Evolutionary conservation across 352 stramenopile genomes (phyloP), one percentile per base, ranked within the genome.

Genomic region (Pythium dissimile): DNA sequence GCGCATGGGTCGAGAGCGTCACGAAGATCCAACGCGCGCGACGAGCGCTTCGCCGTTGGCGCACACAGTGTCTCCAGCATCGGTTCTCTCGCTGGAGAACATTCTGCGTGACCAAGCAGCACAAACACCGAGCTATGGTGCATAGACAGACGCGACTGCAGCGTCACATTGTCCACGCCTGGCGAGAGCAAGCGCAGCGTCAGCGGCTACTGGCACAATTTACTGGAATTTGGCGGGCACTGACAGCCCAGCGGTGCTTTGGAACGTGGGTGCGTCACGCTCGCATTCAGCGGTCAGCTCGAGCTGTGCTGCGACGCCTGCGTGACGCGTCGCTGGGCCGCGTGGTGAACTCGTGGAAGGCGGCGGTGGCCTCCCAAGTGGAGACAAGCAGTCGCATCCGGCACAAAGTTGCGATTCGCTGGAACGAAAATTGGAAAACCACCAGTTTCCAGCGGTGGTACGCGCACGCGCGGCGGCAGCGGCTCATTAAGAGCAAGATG

Each of bases 311-410:
- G 1, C 20, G 32, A 11, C 21, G 11, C 30, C 43, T 46, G 38
- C 70, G 21, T 37, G 62, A 31, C 57, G 43, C 23, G 16, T 58
- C 62, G 2, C 27, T 80, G 6, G 18, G 32, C 20, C 60, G 55
- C 1, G 51, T 80, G 1, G 77, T 85, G 34, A 69, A 69, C 18
- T 54, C 74, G 15, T 87, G 74, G 77, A 83, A 63, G 38, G 24
- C 53, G 13, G 28, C 56, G 2, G 63, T 68, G 3, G 1, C 53
- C 6, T 42, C 43, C 5, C 67, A 78, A 20, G 15, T 21, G 6
- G n/a, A 44, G 1, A 32, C 47, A 28, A 39, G 57, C 2, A 51
- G 59, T 5, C 37, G 23, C 1, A 77, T 87, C 38, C 67, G 71
- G 42, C 20, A 62, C 5, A 62, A 71, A 3, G 72, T 85, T 45